A percentile compares a stretch with the other conserved stretches of the same genome.
Evolutionary conservation across 1,284 basidiomycete genomes (phyloP).

Genomic region (Ganoderma multipileum): DNA sequence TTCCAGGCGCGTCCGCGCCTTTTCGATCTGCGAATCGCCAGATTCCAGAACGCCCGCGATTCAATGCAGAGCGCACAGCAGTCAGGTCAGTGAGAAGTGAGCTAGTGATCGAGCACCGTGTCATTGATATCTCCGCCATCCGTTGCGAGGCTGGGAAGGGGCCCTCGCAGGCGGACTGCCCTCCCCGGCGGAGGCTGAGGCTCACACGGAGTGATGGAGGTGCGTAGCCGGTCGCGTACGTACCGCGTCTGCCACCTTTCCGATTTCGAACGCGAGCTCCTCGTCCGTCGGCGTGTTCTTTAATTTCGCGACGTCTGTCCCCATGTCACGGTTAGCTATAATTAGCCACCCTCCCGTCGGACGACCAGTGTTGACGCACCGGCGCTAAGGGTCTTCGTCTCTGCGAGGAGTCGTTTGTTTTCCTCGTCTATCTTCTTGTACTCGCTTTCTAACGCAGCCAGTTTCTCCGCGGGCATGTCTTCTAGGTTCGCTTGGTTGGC

Average conservation of each 20-base stretch:
- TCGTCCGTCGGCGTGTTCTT: constrained; percentile 71
- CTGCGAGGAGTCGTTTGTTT: constrained; percentile 58
- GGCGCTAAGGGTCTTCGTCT: constrained; percentile 56
- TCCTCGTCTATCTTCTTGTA: constrained; percentile 63
- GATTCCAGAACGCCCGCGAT: neutral
- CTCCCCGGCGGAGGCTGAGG: neutral
- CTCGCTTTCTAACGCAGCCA: constrained; percentile 63
- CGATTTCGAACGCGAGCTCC: constrained; percentile 62
- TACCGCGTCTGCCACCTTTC: constrained; percentile 52
- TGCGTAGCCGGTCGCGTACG: constrained; percentile 16
- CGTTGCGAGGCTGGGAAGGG: neutral
- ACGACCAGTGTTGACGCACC: constrained; percentile 48
- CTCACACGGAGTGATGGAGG: neutral
- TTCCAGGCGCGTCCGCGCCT: constrained; percentile 56
- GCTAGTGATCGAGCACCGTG: neutral
- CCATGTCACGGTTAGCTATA: neutral
- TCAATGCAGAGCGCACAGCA: neutral
- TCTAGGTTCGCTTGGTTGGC: constrained; percentile 73
- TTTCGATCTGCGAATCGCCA: constrained; percentile 50
- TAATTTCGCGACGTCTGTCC: constrained; percentile 67
- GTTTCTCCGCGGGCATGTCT: constrained; percentile 61
- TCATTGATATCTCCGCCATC: neutral
- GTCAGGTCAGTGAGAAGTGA: neutral
- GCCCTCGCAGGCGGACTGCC: neutral
- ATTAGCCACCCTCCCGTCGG: neutral